These are phyloP conservation scores for Mycena floridula DNA, from an alignment of 768 basidiomycete species.

Conservation along the genomic window DNA sequence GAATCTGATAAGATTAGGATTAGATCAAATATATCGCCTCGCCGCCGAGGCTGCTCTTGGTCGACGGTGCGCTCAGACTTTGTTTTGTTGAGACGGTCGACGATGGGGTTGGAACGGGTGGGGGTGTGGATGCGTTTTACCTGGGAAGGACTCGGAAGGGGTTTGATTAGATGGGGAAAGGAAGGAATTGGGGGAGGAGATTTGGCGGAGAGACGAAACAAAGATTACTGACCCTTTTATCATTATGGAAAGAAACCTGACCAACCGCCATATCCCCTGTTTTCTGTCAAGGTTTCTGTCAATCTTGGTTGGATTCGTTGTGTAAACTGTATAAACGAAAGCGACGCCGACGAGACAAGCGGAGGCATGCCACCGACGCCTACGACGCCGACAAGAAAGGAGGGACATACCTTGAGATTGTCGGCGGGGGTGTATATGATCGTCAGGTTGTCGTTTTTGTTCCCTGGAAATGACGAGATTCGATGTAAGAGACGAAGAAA, in stretches of 20 bases:
- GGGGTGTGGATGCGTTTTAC: constrained; percentile 51
- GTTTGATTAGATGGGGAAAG: too few relatives aligned
- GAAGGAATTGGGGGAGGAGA: too few relatives aligned
- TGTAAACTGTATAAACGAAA: too few relatives aligned
- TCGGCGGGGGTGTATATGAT: constrained; percentile 91
- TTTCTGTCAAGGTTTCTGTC: too few relatives aligned
- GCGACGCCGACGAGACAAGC: too few relatives aligned
- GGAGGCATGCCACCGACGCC: too few relatives aligned
- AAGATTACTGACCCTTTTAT: constrained; percentile 63
- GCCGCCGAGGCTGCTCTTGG: constrained; percentile 94
- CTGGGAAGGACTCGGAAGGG: neutral
- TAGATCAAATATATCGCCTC: too few relatives aligned
- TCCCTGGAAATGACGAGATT: constrained; percentile 44
- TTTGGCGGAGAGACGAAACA: too few relatives aligned
- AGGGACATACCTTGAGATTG: constrained; percentile 75
- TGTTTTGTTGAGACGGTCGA: constrained; percentile 93
- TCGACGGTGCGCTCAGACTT: constrained; percentile 81
- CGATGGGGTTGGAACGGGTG: constrained; percentile 80
- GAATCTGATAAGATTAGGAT: too few relatives aligned
- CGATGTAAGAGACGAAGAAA: neutral
- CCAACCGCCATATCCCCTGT: constrained; percentile 97
- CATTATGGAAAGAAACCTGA: constrained; percentile 90
- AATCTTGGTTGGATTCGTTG: too few relatives aligned
- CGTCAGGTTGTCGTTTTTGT: constrained; percentile 91
- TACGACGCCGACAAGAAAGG: neutral